Percentiles rank a stretch among this genome's conserved stretches.
Evolutionary conservation across 2,329 filamentous ascomycete genomes (phyloP).

Genomic region (Thelonectria olida): DNA sequence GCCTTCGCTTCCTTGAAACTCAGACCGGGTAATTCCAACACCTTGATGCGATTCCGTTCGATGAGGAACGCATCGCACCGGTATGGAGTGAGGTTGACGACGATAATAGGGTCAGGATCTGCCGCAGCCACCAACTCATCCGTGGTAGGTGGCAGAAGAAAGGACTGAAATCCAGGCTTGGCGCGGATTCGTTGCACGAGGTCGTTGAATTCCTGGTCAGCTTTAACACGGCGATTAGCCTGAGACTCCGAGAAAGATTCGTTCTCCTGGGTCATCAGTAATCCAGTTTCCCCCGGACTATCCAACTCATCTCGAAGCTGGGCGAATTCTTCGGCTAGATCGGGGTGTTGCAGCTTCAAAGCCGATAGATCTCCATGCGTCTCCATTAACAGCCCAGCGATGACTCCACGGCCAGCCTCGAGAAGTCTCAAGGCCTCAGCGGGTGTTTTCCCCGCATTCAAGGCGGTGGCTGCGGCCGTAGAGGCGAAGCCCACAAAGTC

Average conservation of each 20-base stretch:
- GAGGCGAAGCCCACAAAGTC: neutral
- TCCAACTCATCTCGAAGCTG: no score
- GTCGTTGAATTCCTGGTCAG: neutral
- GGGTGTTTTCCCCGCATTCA: neutral
- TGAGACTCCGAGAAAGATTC: neutral
- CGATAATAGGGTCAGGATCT: neutral
- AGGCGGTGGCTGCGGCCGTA: neutral
- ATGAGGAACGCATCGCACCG: slow-evolving; percentile 9
- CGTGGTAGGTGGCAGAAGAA: neutral
- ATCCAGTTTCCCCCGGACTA: neutral
- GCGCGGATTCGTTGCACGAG: no score
- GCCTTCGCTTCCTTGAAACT: neutral
- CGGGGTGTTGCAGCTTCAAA: neutral
- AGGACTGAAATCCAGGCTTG: neutral
- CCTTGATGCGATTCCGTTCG: neutral
- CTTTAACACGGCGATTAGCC: neutral
- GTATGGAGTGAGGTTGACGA: neutral
- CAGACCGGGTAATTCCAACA: neutral
- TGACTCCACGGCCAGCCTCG: slow-evolving; percentile 2
- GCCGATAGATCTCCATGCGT: neutral
- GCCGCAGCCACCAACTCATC: slow-evolving; percentile 1
- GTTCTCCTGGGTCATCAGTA: no score
- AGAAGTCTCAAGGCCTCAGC: neutral
- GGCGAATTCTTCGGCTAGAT: neutral
- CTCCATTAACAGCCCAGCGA: neutral